Base-by-base conservation (phyloP, 108 stramenopile genomes). In the Skeletonema grethae region DNA sequence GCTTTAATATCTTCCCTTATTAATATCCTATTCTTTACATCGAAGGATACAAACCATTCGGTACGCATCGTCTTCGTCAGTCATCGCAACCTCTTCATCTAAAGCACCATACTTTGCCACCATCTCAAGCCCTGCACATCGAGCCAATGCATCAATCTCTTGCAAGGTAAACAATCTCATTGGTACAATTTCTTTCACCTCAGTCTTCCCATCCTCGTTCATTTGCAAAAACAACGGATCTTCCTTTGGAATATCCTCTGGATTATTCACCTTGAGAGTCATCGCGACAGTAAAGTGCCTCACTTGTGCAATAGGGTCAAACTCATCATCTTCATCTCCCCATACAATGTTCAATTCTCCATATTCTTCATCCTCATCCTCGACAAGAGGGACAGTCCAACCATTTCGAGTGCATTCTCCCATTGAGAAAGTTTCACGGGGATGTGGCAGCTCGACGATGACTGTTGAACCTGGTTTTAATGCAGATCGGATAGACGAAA, bases 281-380 rank as follows among this genome's bases (percentile, higher is more conserved):
- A 94, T 85, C 18, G 80, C 65, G 5, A 94, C 87, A 12, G 90
- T 89, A 61, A 89, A 88, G 45, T 89, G 70, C 36, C 93, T 80
- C 24, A 94, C 78, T 79, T 94, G 93, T 15, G 39, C 20, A 29
- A 94, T 86, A 3, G 93, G 89, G 78, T 94, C 88, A 80, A 94
- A 92, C 15, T 67, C 67, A 75, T 94, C 93, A 71, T 89, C 80
- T 53, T 90, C 90, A 39, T 90, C 90, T 29, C 93, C 93, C 93
- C 93, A 94, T 31, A 90, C 50, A 43, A 94, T 90, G 36, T 86
- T 71, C 25, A 91, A 69, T 65, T 89, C 87, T 34, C 90, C 92
- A 67, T 82, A 87, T 65, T 88, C 82, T 15, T 83, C 57, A 43
- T 70, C 79, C 5, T 46, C 61, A 69, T 77, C 76, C 43, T 88